Conservation (phyloP, 306 rosid species). For the Malus sieversii region DNA sequence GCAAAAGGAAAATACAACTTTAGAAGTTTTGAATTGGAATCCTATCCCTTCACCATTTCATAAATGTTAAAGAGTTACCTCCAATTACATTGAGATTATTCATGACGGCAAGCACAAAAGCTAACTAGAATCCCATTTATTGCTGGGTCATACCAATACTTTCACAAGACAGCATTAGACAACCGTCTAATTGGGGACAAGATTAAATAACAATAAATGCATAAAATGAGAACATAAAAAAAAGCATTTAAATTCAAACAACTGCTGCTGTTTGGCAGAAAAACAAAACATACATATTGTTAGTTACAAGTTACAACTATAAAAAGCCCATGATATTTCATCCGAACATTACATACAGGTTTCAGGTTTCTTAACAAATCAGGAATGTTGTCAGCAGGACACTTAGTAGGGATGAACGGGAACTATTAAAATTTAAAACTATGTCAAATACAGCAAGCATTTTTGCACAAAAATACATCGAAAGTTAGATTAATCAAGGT, state of each 20-base stretch:
- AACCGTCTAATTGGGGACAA: not conserved
- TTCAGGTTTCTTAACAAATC: not conserved
- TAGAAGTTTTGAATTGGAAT: not conserved
- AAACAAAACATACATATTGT: not conserved
- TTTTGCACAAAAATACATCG: not conserved
- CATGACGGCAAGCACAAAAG: not conserved
- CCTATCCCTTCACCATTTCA: not conserved
- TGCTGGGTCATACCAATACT: not conserved
- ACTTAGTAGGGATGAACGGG: too few species aligned
- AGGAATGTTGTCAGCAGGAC: not conserved
- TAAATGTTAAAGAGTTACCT: not conserved
- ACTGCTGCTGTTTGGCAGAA: not conserved
- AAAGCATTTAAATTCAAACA: not conserved
- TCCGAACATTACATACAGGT: not conserved
- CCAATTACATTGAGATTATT: not conserved
- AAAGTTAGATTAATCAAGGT: not conserved
- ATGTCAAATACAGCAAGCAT: not conserved
- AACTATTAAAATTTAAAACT: not conserved
- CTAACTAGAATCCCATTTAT: not conserved
- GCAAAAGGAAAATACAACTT: not conserved
- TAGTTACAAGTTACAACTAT: too few species aligned
- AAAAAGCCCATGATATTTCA: not conserved
- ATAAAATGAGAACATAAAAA: not conserved
- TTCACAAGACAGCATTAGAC: not conserved
- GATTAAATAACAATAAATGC: not conserved